Conservation (phyloP, 2,329 filamentous ascomycete species). For the Pseudogymnoascus sp. region DNA sequence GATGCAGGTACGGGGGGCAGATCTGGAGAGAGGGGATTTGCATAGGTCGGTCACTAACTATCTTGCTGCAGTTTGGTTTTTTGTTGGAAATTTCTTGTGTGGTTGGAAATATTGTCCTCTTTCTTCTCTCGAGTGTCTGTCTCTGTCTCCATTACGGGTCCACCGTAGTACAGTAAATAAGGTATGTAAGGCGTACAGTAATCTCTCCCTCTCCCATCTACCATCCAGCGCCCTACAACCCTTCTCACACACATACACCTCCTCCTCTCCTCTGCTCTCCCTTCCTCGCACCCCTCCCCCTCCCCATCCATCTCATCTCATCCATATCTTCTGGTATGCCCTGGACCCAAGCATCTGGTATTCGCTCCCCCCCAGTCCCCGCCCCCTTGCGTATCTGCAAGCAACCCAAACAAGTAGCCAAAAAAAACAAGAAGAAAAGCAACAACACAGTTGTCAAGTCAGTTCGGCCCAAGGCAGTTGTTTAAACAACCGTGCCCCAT, state of each 20-base stretch:
- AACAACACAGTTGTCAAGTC: background rate
- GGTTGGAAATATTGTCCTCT: background rate
- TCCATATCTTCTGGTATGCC: background rate
- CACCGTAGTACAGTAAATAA: background rate
- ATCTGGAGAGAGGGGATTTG: too few species aligned
- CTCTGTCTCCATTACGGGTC: background rate
- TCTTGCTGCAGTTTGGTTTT: too few species aligned
- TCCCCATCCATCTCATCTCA: background rate
- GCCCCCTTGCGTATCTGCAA: background rate
- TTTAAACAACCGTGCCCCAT: background rate
- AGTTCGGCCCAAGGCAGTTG: background rate
- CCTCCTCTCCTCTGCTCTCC: background rate
- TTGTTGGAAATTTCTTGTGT: background rate
- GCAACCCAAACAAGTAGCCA: background rate
- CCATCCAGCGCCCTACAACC: background rate
- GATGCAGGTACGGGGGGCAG: too few species aligned
- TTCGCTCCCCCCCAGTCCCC: background rate
- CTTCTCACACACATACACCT: background rate
- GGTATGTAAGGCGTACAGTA: background rate
- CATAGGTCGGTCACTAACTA: too few species aligned
- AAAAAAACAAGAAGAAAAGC: background rate
- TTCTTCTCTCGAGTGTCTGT: too few species aligned
- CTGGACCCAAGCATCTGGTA: slow-evolving; percentile 2
- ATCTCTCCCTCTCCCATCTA: background rate
- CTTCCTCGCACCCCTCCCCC: background rate